These are phyloP conservation scores for Cyclotella sp. DNA, from an alignment of 108 stramenopile genomes.

Conservation along the genomic window DNA sequence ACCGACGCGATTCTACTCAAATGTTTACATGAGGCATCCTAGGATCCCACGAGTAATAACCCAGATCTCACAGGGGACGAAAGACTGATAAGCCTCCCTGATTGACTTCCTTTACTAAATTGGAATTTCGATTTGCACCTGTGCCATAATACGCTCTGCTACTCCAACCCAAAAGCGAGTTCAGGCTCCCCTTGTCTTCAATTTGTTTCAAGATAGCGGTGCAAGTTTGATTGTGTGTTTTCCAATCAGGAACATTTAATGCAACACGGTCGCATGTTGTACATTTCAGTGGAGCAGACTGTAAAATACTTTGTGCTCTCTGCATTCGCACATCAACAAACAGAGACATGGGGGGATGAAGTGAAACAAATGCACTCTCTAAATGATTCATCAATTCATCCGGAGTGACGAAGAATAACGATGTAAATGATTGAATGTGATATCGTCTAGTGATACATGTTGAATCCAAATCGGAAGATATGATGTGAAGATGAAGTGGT, in stretches of 20 bases:
- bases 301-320: conserved; percentile 18
- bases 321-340: conserved; percentile 11
- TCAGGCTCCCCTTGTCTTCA: conserved; percentile 8
- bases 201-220: background rate
- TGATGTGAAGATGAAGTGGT: conserved; percentile 48
- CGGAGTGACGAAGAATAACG: conserved; percentile 21
- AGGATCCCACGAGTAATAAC: conserved; percentile 42
- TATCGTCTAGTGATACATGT: conserved; percentile 18
- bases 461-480: conserved; percentile 35
- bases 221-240: conserved; percentile 28
- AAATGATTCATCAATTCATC: conserved; percentile 28
- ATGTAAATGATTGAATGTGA: conserved; percentile 34
- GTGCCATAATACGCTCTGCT: conserved; percentile 5
- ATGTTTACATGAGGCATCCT: conserved; percentile 13
- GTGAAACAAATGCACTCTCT: conserved; percentile 33
- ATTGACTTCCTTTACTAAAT: no score
- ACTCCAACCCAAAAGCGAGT: conserved; percentile 32
- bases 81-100: conserved; percentile 14
- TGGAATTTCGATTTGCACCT: background rate
- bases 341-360: background rate
- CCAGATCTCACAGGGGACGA: conserved; percentile 26
- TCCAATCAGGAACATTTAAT: conserved; percentile 37
- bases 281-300: conserved; percentile 18
- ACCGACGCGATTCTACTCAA: conserved; percentile 27
- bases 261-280: conserved; percentile 14